phyloP scores from a whole-genome alignment of 495 filamentous ascomycete species.

The Hypomontagnella monticulosa region DNA sequence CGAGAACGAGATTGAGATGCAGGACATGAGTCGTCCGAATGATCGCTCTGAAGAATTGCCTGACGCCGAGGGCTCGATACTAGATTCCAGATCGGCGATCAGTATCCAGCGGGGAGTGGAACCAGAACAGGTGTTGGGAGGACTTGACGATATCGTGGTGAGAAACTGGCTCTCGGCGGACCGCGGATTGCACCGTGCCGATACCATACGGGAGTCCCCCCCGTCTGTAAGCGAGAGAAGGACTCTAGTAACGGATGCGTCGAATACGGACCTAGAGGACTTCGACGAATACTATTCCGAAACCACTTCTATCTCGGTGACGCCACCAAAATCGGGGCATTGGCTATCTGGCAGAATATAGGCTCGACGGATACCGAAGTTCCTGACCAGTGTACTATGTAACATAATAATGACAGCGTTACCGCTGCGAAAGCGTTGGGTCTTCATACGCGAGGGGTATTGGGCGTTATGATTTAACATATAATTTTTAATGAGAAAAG shows the following conservation, averaged over 20 bases:
- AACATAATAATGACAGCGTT: background rate
- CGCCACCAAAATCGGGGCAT: background rate
- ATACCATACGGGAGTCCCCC: no score
- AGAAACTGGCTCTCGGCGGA: no score
- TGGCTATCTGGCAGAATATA: slow-evolving; percentile 11
- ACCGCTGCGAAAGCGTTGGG: background rate
- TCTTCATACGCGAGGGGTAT: background rate
- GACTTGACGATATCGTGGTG: no score
- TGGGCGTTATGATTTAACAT: background rate
- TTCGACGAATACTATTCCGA: background rate
- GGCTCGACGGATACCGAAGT: background rate
- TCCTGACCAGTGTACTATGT: background rate
- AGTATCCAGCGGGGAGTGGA: background rate
- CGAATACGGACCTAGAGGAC: background rate
- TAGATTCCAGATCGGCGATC: background rate
- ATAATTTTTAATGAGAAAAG: slow-evolving; percentile 1
- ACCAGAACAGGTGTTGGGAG: no score
- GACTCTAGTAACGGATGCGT: background rate
- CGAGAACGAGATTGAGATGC: background rate
- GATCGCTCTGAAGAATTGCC: background rate
- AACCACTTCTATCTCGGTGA: background rate
- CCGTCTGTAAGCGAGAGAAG: no score
- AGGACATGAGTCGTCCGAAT: background rate
- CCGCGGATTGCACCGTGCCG: no score
- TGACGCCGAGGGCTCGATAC: background rate